Evolutionary conservation across 2,329 filamentous ascomycete species (phyloP), one percentile per base, ranked within the genome.

Genomic region (Colletotrichum sp.): DNA sequence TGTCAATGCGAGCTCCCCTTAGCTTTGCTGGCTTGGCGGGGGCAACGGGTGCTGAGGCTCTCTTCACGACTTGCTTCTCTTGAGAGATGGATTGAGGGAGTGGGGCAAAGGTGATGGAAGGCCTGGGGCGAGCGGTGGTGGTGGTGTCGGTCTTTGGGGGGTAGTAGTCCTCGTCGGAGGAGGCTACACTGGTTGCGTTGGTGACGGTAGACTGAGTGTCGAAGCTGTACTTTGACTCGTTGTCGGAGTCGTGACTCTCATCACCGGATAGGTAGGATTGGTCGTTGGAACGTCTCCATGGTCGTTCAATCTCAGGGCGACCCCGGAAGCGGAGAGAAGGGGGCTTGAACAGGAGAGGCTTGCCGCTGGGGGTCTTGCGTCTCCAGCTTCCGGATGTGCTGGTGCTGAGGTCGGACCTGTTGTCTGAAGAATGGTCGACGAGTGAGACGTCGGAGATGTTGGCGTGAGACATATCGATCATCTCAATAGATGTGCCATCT

Each of bases 161-260:
- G 39, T 32, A 72, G 13, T 63, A 55, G 6, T 75, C 52, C 12
- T 76, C 73, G 8, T 67, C 71, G 15, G 71, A 71, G 6, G 71
- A 71, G 3, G 71, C 73, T 27, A 78, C 72, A 49, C 77, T 78
- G n/a, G 77, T 78, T n/a, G 77, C 77, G 65, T 64, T 68, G 6
- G 77, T 78, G 64, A 77, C 25, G 55, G 69, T 61, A n/a, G 76
- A 75, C 27, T 44, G 59, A 29, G 76, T 70, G 49, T 72, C 73
- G 32, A 75, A 78, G 65, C 71, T 78, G 65, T 66, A 78, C 61
- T 75, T 77, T 11, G 76, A 78, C 59, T 78, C 77, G 12, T 55
- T 71, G 13, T 78, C 77, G 6, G 77, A 78, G 55, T 78, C 77
- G 30, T 75, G 68, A 34, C 65, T 68, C 13, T 78, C 76, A 15